Conservation (phyloP, 257 asterid species). For the Scutellaria baicalensis region DNA sequence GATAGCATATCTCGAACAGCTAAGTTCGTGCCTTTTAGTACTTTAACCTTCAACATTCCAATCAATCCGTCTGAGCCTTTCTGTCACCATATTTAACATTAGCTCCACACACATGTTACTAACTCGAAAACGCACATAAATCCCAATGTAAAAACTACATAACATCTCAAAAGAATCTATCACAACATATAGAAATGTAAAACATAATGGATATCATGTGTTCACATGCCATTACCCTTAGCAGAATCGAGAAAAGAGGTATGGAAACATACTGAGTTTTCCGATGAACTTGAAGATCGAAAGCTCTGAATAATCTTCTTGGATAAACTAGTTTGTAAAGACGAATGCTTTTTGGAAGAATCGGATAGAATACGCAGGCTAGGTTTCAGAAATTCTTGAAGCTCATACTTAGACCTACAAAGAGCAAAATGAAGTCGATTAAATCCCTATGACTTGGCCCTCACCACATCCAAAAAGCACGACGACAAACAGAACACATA, state of each 20-base stretch:
- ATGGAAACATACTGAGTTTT: slow-evolving; percentile 49
- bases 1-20: slow-evolving; percentile 96
- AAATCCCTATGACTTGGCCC: not conserved
- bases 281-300: slow-evolving; percentile 54
- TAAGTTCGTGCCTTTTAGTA: slow-evolving; percentile 79
- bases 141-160: not conserved
- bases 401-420: slow-evolving; percentile 89
- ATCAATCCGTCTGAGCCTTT: slow-evolving; percentile 54
- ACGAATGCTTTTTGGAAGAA: slow-evolving; percentile 27
- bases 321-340: slow-evolving; percentile 48
- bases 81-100: slow-evolving; percentile 37
- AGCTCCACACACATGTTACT: slow-evolving; percentile 1
- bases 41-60: slow-evolving; percentile 71
- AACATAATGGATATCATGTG: not conserved
- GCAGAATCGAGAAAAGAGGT: not conserved
- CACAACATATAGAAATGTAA: not conserved
- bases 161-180: not conserved
- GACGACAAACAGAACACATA: not conserved
- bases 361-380: slow-evolving; percentile 77
- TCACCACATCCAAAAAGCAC: not conserved
- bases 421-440: not conserved
- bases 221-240: not conserved
- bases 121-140: not conserved
- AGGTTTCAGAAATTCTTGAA: slow-evolving; percentile 90
- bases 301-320: slow-evolving; percentile 43